Conservation (phyloP, 2,329 filamentous ascomycete genomes). For the Pyricularia pennisetigena region DNA sequence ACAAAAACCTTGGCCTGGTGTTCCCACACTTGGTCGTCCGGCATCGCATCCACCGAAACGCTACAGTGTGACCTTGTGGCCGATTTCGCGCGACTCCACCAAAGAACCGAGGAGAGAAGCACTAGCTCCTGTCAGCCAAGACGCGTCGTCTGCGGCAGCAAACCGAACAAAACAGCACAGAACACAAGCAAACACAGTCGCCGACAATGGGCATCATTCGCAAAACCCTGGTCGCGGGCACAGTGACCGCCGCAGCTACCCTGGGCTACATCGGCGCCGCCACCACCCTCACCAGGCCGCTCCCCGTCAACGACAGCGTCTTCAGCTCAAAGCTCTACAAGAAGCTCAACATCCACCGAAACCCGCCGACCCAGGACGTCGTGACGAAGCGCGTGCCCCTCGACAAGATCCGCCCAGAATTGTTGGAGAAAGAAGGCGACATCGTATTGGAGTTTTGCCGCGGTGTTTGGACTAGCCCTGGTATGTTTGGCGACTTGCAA, state of each 20-base stretch:
- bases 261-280: conserved; percentile 41
- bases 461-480: conserved; percentile 56
- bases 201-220: conserved; percentile 42
- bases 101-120: background rate
- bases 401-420: conserved; percentile 51
- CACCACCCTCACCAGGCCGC: conserved; percentile 46
- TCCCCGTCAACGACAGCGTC: conserved; percentile 49
- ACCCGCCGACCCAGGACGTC: conserved; percentile 55
- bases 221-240: conserved; percentile 33
- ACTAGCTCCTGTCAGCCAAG: background rate
- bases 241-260: conserved; percentile 40
- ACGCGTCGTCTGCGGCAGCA: background rate
- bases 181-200: background rate
- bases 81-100: background rate
- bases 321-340: conserved; percentile 47
- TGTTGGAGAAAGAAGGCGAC: conserved; percentile 48
- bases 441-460: conserved; percentile 57
- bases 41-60: background rate
- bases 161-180: background rate
- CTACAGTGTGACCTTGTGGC: background rate
- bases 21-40: too few relatives aligned
- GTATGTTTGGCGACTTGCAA: conserved; percentile 28
- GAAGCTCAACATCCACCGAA: conserved; percentile 50
- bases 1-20: too few relatives aligned
- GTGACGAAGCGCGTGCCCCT: conserved; percentile 54